These are phyloP conservation scores for Aspergillus proliferans DNA, from an alignment of 2,329 filamentous ascomycete genomes.

Conservation along the genomic window DNA sequence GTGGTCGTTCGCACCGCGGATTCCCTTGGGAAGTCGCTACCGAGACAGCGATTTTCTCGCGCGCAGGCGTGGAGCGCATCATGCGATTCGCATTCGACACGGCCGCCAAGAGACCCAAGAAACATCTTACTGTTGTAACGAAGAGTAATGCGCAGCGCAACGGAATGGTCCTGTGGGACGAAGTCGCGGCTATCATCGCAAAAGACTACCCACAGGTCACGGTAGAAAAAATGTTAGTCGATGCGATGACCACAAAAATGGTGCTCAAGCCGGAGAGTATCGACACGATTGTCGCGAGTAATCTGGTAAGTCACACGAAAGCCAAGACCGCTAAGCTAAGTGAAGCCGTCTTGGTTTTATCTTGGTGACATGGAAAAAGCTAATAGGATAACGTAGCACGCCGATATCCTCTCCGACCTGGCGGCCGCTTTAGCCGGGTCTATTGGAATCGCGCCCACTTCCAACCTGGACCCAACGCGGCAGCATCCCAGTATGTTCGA, in stretches of 20 bases:
- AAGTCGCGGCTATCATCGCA: conserved; percentile 51
- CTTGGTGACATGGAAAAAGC: neutral
- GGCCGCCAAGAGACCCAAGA: conserved; percentile 51
- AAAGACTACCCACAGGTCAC: conserved; percentile 56
- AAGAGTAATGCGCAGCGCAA: conserved; percentile 62
- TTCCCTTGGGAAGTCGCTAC: conserved; percentile 56
- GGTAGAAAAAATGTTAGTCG: conserved; percentile 61
- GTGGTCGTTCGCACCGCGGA: conserved; percentile 55
- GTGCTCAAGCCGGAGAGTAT: conserved; percentile 54
- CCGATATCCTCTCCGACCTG: conserved; percentile 64
- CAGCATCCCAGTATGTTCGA: conserved; percentile 58
- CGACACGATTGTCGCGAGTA: conserved; percentile 60
- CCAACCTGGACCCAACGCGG: conserved; percentile 60
- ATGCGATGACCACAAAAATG: conserved; percentile 62
- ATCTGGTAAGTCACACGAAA: conserved; percentile 35
- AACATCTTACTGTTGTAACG: conserved; percentile 57
- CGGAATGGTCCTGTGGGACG: conserved; percentile 64
- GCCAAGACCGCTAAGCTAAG: too few species aligned
- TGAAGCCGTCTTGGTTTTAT: neutral
- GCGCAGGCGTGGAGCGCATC: conserved; percentile 53
- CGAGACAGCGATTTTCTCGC: conserved; percentile 59
- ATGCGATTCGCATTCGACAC: conserved; percentile 60
- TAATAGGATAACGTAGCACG: conserved; percentile 35
- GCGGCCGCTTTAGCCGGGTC: conserved; percentile 64
- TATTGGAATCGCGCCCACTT: conserved; percentile 66